phyloP scores from a whole-genome alignment of 2,329 filamentous ascomycete species.

The Clonostachys chloroleuca region DNA sequence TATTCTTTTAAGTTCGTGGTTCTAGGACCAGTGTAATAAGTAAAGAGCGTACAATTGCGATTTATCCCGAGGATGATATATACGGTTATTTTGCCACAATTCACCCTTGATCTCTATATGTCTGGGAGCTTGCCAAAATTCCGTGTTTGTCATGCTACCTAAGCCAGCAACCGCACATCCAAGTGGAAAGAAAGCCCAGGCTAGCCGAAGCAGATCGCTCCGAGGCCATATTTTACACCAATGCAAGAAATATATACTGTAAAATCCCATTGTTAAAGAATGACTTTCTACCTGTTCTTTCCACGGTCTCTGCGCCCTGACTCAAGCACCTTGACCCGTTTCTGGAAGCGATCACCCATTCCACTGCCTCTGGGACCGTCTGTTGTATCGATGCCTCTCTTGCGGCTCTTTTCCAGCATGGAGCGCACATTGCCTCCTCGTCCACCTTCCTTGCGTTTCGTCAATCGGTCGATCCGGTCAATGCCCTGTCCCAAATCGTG shows the following conservation, averaged over 20 bases:
- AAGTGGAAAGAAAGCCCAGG: background rate
- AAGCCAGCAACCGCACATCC: background rate
- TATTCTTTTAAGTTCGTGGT: background rate
- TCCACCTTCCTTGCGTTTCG: slow-evolving; percentile 60
- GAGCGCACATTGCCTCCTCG: slow-evolving; percentile 51
- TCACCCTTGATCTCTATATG: no score
- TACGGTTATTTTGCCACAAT: no score
- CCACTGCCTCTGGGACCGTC: slow-evolving; percentile 64
- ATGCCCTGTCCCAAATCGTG: slow-evolving; percentile 77
- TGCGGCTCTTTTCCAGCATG: slow-evolving; percentile 79
- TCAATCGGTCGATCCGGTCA: slow-evolving; percentile 81
- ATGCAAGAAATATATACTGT: background rate
- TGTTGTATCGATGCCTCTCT: slow-evolving; percentile 63
- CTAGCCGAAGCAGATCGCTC: no score
- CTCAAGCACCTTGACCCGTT: slow-evolving; percentile 57
- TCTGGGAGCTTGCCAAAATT: no score
- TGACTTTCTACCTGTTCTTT: slow-evolving; percentile 26
- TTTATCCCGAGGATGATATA: background rate
- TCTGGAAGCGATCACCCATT: slow-evolving; percentile 72
- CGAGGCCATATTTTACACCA: no score
- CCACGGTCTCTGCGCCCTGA: slow-evolving; percentile 37
- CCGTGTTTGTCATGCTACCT: background rate
- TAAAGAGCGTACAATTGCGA: background rate
- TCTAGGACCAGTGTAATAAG: background rate
- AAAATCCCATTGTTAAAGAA: no score